phyloP scores from a whole-genome alignment of 306 rosid genomes.

The Ammopiptanthus mongolicus region DNA sequence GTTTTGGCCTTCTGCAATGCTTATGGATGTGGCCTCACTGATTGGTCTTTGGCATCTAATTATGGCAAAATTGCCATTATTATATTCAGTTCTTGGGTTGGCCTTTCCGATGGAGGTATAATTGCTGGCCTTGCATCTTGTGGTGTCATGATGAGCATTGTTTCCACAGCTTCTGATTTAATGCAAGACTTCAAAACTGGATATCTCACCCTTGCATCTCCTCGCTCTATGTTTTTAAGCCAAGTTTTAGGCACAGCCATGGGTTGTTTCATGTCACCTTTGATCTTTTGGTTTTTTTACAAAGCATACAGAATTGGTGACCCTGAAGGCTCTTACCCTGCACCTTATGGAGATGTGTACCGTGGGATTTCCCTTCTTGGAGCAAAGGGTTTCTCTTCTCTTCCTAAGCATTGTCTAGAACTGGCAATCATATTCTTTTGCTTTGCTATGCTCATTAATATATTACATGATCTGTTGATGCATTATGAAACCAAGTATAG shows the following conservation, averaged over 20 bases:
- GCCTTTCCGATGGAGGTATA: slow-evolving; percentile 51
- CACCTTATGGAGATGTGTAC: slow-evolving; percentile 58
- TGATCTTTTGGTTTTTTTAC: slow-evolving; percentile 64
- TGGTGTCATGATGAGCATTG: slow-evolving; percentile 84
- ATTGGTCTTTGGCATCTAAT: slow-evolving; percentile 77
- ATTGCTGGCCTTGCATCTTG: slow-evolving; percentile 76
- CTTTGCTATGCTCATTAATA: slow-evolving; percentile 26
- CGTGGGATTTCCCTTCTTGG: slow-evolving; percentile 74
- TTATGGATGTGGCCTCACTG: slow-evolving; percentile 73
- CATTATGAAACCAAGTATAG: slow-evolving; percentile 33
- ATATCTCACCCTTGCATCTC: slow-evolving; percentile 61
- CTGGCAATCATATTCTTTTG: slow-evolving; percentile 38
- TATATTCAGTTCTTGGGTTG: slow-evolving; percentile 66
- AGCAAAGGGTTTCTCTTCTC: slow-evolving; percentile 58
- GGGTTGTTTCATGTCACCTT: slow-evolving; percentile 50
- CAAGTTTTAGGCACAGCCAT: slow-evolving; percentile 61
- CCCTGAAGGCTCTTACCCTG: slow-evolving; percentile 57
- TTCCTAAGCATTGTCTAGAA: slow-evolving; percentile 58
- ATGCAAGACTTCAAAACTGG: slow-evolving; percentile 88
- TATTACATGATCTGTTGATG: slow-evolving; percentile 32
- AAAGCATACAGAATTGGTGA: slow-evolving; percentile 59
- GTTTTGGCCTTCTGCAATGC: slow-evolving; percentile 71
- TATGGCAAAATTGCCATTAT: slow-evolving; percentile 74
- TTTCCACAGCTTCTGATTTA: slow-evolving; percentile 68
- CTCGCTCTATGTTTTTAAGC: slow-evolving; percentile 66